A percentile compares a stretch with the other conserved stretches of the same genome.
Conservation (phyloP, 345 rosid genomes). For the Syzygium aqueum region DNA sequence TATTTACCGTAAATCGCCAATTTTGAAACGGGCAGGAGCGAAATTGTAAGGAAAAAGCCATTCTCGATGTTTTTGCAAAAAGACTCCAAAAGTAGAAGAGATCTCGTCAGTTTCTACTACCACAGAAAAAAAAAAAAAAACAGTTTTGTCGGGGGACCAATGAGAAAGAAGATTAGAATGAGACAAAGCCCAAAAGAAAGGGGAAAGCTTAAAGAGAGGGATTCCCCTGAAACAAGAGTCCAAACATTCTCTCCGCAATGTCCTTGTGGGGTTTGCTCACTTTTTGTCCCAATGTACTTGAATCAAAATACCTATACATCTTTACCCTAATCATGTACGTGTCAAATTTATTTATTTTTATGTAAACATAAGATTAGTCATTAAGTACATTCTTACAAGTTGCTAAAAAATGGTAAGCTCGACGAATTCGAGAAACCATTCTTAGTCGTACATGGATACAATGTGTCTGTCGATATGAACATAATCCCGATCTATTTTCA, state of each 20-base stretch:
- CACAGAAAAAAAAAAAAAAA: background rate
- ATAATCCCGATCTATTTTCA: background rate
- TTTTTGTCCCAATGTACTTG: background rate
- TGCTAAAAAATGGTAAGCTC: background rate
- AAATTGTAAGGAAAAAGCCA: background rate
- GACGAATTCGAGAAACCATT: background rate
- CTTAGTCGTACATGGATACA: background rate
- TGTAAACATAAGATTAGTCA: background rate
- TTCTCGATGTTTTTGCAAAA: background rate
- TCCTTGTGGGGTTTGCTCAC: background rate
- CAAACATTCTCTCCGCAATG: background rate
- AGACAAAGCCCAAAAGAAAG: background rate
- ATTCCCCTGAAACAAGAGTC: background rate
- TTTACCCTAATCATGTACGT: background rate
- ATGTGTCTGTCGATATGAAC: fast-evolving
- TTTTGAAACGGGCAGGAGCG: fast-evolving
- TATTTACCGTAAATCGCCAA: fast-evolving
- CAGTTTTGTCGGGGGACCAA: background rate
- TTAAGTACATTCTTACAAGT: background rate
- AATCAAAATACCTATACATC: background rate
- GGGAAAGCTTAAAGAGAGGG: background rate
- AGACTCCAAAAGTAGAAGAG: background rate
- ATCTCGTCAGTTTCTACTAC: background rate
- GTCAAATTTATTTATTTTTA: background rate
- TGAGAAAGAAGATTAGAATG: background rate